A percentile compares a stretch with the other conserved stretches of the same genome.
phyloP scores from a whole-genome alignment of 2,329 filamentous ascomycete species.

The Bipolaris oryzae region DNA sequence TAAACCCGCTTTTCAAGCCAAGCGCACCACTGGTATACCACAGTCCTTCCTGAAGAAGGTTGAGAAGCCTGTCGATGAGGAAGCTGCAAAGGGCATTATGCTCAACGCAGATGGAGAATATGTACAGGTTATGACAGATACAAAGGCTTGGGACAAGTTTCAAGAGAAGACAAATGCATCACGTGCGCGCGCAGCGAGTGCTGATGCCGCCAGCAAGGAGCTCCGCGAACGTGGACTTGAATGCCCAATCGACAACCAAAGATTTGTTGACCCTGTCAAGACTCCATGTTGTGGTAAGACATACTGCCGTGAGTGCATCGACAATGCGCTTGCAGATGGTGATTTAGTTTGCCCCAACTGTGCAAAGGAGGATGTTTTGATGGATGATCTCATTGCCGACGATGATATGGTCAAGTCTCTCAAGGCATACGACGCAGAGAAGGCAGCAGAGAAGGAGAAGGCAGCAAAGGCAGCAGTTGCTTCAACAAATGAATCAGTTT shows the following conservation, averaged over 20 bases:
- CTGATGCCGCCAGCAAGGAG: slow-evolving; percentile 80
- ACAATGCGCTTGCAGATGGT: slow-evolving; percentile 96
- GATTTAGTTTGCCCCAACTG: slow-evolving; percentile 96
- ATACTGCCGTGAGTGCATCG: slow-evolving; percentile 99
- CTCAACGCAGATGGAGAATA: slow-evolving; percentile 97
- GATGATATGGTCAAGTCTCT: slow-evolving; percentile 79
- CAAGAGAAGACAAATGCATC: slow-evolving; percentile 91
- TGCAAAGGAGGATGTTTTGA: slow-evolving; percentile 85
- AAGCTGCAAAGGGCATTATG: slow-evolving; percentile 90
- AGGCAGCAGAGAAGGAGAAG: slow-evolving; percentile 49
- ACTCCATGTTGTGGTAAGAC: slow-evolving; percentile 98
- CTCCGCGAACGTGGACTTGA: slow-evolving; percentile 86
- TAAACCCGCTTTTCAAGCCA: slow-evolving; percentile 90
- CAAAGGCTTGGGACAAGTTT: slow-evolving; percentile 94
- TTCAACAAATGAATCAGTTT: slow-evolving; percentile 29
- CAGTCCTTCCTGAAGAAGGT: slow-evolving; percentile 94
- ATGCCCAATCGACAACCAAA: slow-evolving; percentile 94
- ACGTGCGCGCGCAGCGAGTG: slow-evolving; percentile 79
- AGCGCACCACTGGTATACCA: slow-evolving; percentile 95
- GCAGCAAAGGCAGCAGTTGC: slow-evolving; percentile 38
- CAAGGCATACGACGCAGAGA: slow-evolving; percentile 70
- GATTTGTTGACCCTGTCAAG: slow-evolving; percentile 99
- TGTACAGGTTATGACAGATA: slow-evolving; percentile 94
- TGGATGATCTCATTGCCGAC: slow-evolving; percentile 81
- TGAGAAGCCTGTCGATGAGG: slow-evolving; percentile 86